phyloP scores from a whole-genome alignment of 495 filamentous ascomycete species.

The Trichoderma erinaceum region DNA sequence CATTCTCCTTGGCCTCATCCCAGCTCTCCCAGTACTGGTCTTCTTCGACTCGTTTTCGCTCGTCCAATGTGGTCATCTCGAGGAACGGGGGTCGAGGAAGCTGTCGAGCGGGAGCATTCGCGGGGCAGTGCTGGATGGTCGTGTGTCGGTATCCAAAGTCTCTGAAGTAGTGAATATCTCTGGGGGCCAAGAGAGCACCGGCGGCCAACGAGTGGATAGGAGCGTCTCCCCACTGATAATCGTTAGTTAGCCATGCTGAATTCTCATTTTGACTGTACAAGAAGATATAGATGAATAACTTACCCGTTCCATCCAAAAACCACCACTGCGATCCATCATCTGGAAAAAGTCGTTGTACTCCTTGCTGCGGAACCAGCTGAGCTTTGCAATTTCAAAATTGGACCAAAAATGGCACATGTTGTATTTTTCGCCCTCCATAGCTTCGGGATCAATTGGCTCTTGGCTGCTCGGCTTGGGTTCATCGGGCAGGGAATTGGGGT shows the following conservation, averaged over 20 bases:
- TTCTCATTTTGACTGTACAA: not conserved
- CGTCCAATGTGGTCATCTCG: constrained; percentile 77
- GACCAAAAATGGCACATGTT: constrained; percentile 99
- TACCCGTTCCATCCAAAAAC: constrained; percentile 98
- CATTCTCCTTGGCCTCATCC: constrained; percentile 87
- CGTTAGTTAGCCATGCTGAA: not conserved
- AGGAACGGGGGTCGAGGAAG: constrained; percentile 73
- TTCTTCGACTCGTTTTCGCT: constrained; percentile 84
- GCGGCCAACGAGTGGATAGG: constrained; percentile 97
- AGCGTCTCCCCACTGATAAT: constrained; percentile 85
- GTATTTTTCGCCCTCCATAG: constrained; percentile 96
- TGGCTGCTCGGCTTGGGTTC: constrained; percentile 69
- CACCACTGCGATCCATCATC: constrained; percentile 97
- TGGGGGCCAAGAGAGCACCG: constrained; percentile 72
- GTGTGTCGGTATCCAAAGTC: constrained; percentile 98
- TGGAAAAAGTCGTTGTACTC: constrained; percentile 97
- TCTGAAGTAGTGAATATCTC: constrained; percentile 97
- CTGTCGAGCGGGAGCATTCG: constrained; percentile 89
- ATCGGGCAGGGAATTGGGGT: constrained; percentile 69
- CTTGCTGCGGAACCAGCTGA: constrained; percentile 94
- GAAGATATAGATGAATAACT: not conserved
- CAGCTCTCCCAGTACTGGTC: constrained; percentile 93
- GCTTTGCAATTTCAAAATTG: constrained; percentile 95
- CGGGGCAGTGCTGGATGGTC: constrained; percentile 97
- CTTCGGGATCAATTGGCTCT: constrained; percentile 80